These are phyloP conservation scores for Penicillium olsonii DNA, from an alignment of 2,329 filamentous ascomycete genomes.

Conservation along the genomic window DNA sequence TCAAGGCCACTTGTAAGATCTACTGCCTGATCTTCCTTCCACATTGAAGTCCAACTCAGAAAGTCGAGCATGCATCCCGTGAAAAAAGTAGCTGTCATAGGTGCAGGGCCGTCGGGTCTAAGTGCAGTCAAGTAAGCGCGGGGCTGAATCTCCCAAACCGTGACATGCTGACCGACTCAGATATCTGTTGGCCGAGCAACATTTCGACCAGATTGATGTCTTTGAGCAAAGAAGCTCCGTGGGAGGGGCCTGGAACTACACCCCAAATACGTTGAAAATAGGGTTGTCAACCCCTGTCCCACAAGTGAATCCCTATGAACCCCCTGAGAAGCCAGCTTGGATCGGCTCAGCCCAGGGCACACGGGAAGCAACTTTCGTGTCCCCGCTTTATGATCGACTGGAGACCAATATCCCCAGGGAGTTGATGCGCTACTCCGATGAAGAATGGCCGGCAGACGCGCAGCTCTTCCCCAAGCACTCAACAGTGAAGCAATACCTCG, in stretches of 20 bases:
- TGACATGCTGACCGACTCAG: conserved; percentile 38
- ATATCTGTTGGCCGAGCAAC: conserved; percentile 71
- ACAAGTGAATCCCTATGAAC: conserved; percentile 63
- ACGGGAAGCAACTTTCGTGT: conserved; percentile 66
- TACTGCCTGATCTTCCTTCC: conserved; percentile 3
- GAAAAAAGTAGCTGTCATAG: conserved; percentile 69
- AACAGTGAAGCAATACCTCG: conserved; percentile 72
- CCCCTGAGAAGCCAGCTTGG: conserved; percentile 65
- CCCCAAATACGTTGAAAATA: conserved; percentile 50
- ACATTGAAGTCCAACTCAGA: not conserved
- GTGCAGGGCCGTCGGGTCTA: conserved; percentile 78
- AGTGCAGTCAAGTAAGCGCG: conserved; percentile 66
- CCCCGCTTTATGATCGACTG: conserved; percentile 77
- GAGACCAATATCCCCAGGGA: conserved; percentile 84
- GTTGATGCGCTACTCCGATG: conserved; percentile 78
- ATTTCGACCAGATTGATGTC: conserved; percentile 69
- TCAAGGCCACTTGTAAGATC: not conserved
- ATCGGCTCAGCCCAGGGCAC: conserved; percentile 21
- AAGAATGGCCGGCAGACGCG: conserved; percentile 62
- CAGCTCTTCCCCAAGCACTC: conserved; percentile 75
- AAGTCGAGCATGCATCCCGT: conserved; percentile 22
- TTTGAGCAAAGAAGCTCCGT: conserved; percentile 78
- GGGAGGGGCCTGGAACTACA: conserved; percentile 88
- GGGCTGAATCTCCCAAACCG: not conserved
- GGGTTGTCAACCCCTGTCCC: conserved; percentile 57